A percentile compares a stretch with the other conserved stretches of the same genome.
Evolutionary conservation across 108 stramenopile species (phyloP).

Genomic region (Cyclostephanos invisitatus): DNA sequence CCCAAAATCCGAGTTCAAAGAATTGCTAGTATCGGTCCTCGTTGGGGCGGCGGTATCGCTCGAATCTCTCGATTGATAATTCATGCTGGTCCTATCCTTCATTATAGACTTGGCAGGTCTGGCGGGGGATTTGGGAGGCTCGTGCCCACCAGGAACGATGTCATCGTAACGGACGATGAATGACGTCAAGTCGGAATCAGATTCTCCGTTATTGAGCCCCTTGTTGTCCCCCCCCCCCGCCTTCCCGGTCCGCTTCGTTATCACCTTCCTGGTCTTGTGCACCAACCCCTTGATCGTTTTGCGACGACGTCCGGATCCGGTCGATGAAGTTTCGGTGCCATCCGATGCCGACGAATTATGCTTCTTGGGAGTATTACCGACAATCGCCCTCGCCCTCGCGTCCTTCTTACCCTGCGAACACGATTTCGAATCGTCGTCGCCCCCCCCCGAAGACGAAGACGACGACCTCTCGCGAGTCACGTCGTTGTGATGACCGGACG

Average conservation of each 20-base stretch:
- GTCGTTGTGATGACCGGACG: conserved; percentile 43
- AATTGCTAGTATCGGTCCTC: not conserved
- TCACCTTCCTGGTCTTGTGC: conserved; percentile 20
- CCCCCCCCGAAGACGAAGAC: conserved; percentile 9
- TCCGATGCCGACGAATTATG: not conserved
- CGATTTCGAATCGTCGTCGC: conserved; percentile 18
- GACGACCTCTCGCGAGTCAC: conserved; percentile 19
- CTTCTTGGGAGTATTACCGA: not conserved
- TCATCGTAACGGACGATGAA: conserved; percentile 16
- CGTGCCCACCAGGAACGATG: not conserved
- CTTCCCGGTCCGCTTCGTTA: conserved; percentile 10
- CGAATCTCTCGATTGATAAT: not conserved
- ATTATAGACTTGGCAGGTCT: conserved; percentile 21
- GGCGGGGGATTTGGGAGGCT: conserved; percentile 19
- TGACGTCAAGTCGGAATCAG: conserved; percentile 23
- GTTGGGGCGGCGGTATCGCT: not conserved
- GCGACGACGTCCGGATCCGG: not conserved
- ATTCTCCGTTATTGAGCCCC: not conserved
- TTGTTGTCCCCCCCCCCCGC: conserved; percentile 12
- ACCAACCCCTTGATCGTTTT: conserved; percentile 19
- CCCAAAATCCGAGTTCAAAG: conserved; percentile 11
- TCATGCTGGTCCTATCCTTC: conserved; percentile 2
- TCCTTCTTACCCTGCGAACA: not conserved
- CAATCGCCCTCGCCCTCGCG: conserved; percentile 3
- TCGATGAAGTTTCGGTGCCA: not conserved